phyloP scores from a whole-genome alignment of 2,329 filamentous ascomycete species.

The Aaosphaeria pasadenensis region DNA sequence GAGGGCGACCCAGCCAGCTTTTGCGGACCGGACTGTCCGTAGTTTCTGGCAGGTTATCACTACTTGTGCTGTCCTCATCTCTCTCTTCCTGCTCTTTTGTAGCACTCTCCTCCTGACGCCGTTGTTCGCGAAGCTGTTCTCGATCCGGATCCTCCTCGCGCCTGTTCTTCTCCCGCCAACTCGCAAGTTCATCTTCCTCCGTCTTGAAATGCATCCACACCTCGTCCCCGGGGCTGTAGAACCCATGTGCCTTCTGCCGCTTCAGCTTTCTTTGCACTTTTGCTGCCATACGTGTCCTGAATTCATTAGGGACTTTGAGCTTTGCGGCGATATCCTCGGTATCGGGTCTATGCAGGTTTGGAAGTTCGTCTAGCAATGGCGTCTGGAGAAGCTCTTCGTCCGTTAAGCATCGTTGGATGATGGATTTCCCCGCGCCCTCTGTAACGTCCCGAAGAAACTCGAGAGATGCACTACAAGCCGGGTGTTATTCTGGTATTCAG shows the following conservation, averaged over 20 bases:
- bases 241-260: constrained; percentile 30
- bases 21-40: background rate
- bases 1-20: background rate
- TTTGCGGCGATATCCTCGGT: constrained; percentile 58
- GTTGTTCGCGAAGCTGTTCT: background rate
- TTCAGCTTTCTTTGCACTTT: constrained; percentile 43
- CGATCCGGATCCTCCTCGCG: background rate
- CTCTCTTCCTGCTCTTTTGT: background rate
- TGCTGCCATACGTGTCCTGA: constrained; percentile 48
- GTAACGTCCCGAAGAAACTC: constrained; percentile 60
- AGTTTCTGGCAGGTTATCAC: background rate
- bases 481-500: background rate
- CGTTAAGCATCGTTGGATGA: constrained; percentile 51
- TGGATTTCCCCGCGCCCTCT: constrained; percentile 35
- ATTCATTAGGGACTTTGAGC: constrained; percentile 58
- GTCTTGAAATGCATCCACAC: constrained; percentile 53
- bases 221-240: constrained; percentile 46
- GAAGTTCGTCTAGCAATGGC: constrained; percentile 46
- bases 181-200: constrained; percentile 17
- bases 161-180: background rate
- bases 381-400: constrained; percentile 53
- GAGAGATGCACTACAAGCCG: constrained; percentile 47
- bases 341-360: constrained; percentile 53
- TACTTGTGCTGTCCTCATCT: background rate
- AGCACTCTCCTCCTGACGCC: too few relatives aligned